Base-by-base conservation (phyloP, 139 green algal genomes). In the Astrephomene gubernaculifera region DNA sequence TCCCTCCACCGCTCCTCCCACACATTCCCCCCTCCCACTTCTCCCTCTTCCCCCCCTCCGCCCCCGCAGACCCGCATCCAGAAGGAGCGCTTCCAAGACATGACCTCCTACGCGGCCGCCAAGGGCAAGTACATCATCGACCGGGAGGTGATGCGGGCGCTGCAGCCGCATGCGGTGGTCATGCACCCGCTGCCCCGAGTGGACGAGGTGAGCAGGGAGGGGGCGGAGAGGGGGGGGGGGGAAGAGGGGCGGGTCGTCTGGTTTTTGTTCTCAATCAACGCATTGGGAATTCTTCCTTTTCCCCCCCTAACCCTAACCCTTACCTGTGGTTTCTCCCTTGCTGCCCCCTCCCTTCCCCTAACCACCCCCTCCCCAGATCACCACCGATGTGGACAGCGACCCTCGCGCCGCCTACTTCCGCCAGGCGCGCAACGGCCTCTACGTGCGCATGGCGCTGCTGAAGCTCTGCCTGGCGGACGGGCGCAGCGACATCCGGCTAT, bases 121-220 rank as follows among this genome's bases (percentile, higher is more conserved):
- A 91, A 92, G 43, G 96, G 96, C 52, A 97, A 97, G 92, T 99
- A 98, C 92, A 99, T 99, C 82, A 94, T 99, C 25, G 95, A 99
- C 88, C 35, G 64, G 1, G 69, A 93, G 29, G 79, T 98, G 1
- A 96, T 99, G 96, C 87, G 92, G 22, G 85, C 91, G 7, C 75
- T 99, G 90, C 87, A 89, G 39, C 89, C 92, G 81, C 71, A 97
- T 35, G 92, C 93, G 3, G 92, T 99, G 17, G 92, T 99, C 14
- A 96, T 99, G 97, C 98, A 99, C 93, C 98, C 98, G 12, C 91
- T 99, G 73, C 98, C 98, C 0, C 91, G 98, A 7, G 94, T 99
- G 0, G 98, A 99, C 86, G 98, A 99, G 94, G 94, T 96, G 74
- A 22, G 73, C 19, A 7, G 12, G 14, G 67, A 73, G 4, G 38